Conservation (phyloP, 169 alveolate genomes). For the Plasmodium gonderi region DNA sequence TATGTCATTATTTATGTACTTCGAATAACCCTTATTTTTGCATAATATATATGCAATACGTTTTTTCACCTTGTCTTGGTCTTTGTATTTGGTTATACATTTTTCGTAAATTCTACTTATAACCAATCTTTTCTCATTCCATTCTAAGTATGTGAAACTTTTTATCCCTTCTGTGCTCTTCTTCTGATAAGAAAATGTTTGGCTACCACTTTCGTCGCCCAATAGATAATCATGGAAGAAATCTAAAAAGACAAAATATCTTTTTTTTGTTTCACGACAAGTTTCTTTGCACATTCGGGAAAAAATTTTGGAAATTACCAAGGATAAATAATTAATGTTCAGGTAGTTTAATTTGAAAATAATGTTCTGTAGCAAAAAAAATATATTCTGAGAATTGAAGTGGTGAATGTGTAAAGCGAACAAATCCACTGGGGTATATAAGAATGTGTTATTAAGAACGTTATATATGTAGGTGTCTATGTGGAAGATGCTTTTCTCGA, state of each 20-base stretch:
- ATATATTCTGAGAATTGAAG: slow-evolving; percentile 25
- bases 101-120: slow-evolving; percentile 10
- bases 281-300: slow-evolving; percentile 4
- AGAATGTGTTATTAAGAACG: slow-evolving; percentile 8
- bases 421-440: slow-evolving; percentile 60
- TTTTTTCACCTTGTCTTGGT: slow-evolving; percentile 23
- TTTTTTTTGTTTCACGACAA: slow-evolving; percentile 22
- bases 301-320: slow-evolving; percentile 29
- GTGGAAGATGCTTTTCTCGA: slow-evolving; percentile 14
- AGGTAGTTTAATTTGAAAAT: slow-evolving; percentile 19
- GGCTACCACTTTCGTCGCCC: slow-evolving; percentile 27
- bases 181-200: not conserved
- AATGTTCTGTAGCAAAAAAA: slow-evolving; percentile 35
- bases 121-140: slow-evolving; percentile 16
- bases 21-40: slow-evolving; percentile 19
- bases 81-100: not conserved
- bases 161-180: not conserved
- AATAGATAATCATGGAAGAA: slow-evolving; percentile 47
- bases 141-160: not conserved
- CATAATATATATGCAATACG: slow-evolving; percentile 58
- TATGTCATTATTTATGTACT: slow-evolving; percentile 27
- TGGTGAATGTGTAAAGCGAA: slow-evolving; percentile 40
- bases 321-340: slow-evolving; percentile 21
- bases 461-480: slow-evolving; percentile 42
- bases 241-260: slow-evolving; percentile 13